Evolutionary conservation across 225 moss, liverwort and hornwort genomes (phyloP).

Genomic region (Bryum argenteum): DNA sequence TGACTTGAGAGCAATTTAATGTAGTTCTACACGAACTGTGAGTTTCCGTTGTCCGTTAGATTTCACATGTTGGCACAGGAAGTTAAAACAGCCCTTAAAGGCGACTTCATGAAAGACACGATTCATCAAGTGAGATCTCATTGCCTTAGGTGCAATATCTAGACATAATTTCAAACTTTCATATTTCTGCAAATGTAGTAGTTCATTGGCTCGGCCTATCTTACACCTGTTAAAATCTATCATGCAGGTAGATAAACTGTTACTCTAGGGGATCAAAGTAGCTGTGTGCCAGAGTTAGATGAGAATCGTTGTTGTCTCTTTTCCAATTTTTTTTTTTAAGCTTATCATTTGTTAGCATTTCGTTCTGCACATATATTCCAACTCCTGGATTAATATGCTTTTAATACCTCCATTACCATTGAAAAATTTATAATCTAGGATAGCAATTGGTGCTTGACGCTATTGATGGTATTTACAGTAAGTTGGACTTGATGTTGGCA

Average conservation of each 20-base stretch:
- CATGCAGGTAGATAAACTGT: slow-evolving; percentile 74
- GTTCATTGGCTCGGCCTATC: too few relatives aligned
- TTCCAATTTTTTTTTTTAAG: neutral
- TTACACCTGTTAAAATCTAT: neutral
- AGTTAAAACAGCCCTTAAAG: slow-evolving; percentile 53
- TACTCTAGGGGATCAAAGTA: slow-evolving; percentile 64
- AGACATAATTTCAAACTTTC: too few relatives aligned
- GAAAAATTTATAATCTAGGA: neutral
- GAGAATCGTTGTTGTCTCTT: slow-evolving; percentile 14
- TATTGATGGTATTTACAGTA: slow-evolving; percentile 22
- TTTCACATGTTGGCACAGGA: slow-evolving; percentile 50
- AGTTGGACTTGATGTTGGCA: slow-evolving; percentile 86
- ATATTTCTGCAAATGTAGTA: neutral
- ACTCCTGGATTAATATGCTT: neutral
- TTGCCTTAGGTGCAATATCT: too few relatives aligned
- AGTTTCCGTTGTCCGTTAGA: slow-evolving; percentile 31
- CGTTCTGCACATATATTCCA: neutral
- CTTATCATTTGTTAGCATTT: neutral
- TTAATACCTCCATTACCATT: neutral
- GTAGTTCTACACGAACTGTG: neutral
- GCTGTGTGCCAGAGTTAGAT: slow-evolving; percentile 81
- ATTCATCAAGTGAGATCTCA: slow-evolving; percentile 62
- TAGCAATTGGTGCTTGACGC: neutral
- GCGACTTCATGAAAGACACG: slow-evolving; percentile 82
- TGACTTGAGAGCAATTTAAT: too few relatives aligned